phyloP scores from a whole-genome alignment of 2,329 filamentous ascomycete species.

The Pleomassaria siparia region DNA sequence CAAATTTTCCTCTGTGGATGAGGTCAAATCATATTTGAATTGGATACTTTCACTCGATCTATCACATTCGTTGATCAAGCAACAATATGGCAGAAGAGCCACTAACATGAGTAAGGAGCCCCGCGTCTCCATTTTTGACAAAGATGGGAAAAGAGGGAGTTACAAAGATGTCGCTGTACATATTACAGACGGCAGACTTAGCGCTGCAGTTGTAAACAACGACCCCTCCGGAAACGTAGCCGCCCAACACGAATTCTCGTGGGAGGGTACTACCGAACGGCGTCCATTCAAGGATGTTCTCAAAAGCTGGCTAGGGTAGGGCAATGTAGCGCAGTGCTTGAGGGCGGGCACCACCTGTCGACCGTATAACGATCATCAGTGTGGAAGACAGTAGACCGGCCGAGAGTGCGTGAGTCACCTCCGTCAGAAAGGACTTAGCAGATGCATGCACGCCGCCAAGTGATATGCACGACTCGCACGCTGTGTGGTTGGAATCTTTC shows the following conservation, averaged over 20 bases:
- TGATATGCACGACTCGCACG: too few species aligned
- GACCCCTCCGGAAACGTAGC: slow-evolving; percentile 10
- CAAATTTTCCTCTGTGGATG: slow-evolving; percentile 30
- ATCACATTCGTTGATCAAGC: slow-evolving; percentile 30
- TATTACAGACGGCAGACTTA: slow-evolving; percentile 21
- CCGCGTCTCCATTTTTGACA: slow-evolving; percentile 24
- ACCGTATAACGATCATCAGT: too few species aligned
- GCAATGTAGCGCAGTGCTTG: too few species aligned
- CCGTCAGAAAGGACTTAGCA: too few species aligned
- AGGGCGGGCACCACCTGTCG: too few species aligned
- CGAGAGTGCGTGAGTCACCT: too few species aligned
- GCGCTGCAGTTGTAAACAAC: slow-evolving; percentile 10
- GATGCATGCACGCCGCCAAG: too few species aligned
- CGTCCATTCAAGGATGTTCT: slow-evolving; percentile 24
- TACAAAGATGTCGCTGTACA: slow-evolving; percentile 26
- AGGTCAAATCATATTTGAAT: slow-evolving; percentile 35
- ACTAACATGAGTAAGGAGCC: slow-evolving; percentile 22
- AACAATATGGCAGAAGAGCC: slow-evolving; percentile 22
- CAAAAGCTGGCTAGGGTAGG: slow-evolving; percentile 15
- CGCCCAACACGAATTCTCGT: slow-evolving; percentile 19
- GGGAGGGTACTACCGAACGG: slow-evolving; percentile 21
- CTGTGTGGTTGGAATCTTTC: too few species aligned
- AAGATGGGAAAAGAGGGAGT: slow-evolving; percentile 21
- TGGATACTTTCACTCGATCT: slow-evolving; percentile 37
- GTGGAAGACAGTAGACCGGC: too few species aligned